Evolutionary conservation across 257 asterid genomes (phyloP).

Genomic region (Ophiorrhiza pumila): DNA sequence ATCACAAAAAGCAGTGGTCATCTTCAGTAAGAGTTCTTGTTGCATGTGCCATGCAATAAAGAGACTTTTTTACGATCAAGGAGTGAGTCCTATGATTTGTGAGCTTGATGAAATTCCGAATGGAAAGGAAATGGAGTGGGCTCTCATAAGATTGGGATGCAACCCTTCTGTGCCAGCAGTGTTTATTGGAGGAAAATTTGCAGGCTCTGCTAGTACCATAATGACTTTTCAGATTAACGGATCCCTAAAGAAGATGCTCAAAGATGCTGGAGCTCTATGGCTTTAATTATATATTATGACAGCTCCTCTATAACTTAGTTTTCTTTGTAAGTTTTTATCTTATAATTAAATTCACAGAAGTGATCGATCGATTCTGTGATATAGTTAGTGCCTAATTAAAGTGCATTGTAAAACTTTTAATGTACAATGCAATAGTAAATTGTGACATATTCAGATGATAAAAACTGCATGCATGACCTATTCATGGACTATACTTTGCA

Average conservation of each 20-base stretch:
- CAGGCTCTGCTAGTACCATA: conserved; percentile 20
- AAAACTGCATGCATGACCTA: background rate
- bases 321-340: background rate
- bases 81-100: conserved; percentile 25
- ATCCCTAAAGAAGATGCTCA: conserved; percentile 27
- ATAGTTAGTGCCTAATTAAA: background rate
- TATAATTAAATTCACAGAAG: background rate
- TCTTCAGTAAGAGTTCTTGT: conserved; percentile 32
- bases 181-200: conserved; percentile 24
- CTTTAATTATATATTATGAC: conserved; percentile 6
- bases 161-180: conserved; percentile 29
- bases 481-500: background rate
- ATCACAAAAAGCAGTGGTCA: conserved; percentile 30
- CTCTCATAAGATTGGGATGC: conserved; percentile 18
- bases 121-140: conserved; percentile 25
- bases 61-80: conserved; percentile 29
- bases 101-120: conserved; percentile 23
- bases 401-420: conserved; percentile 4
- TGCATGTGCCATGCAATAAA: conserved; percentile 36
- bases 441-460: background rate
- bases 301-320: background rate
- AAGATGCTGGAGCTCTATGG: conserved; percentile 34
- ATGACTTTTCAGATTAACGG: conserved; percentile 30
- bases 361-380: too few species aligned
- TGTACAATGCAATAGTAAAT: background rate